These are phyloP conservation scores for Candida sojae DNA, from an alignment of 1,139 yeast genomes.

Conservation along the genomic window DNA sequence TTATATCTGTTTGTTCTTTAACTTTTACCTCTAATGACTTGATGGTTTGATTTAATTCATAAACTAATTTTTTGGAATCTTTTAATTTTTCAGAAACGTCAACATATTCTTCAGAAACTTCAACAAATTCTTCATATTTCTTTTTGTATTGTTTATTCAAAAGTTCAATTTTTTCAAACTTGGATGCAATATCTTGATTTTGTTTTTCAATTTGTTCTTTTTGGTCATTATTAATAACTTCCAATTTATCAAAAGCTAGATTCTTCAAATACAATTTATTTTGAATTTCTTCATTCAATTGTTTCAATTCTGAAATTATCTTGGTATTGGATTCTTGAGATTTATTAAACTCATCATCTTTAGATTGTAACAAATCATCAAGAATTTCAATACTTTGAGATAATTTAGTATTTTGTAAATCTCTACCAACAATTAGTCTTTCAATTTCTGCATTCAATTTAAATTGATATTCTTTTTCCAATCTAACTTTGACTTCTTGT, in stretches of 20 bases:
- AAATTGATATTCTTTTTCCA: conserved; percentile 26
- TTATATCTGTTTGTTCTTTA: not conserved
- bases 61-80: conserved; percentile 5
- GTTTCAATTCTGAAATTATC: conserved; percentile 11
- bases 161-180: not conserved
- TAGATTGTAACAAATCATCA: conserved; percentile 6
- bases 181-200: not conserved
- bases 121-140: conserved; percentile 4
- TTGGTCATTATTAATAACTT: conserved; percentile 4
- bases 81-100: conserved; percentile 9
- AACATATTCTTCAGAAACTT: conserved; percentile 8
- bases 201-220: conserved; percentile 9
- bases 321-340: conserved; percentile 10
- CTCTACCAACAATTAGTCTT: conserved; percentile 27
- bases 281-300: conserved; percentile 5
- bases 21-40: conserved; percentile 8
- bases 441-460: conserved; percentile 33
- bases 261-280: conserved; percentile 6
- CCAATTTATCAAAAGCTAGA: conserved; percentile 5
- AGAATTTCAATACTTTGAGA: conserved; percentile 9
- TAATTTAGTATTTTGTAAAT: conserved; percentile 20
- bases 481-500: conserved; percentile 3
- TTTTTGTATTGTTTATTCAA: conserved; percentile 5
- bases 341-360: conserved; percentile 5
- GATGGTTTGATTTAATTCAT: conserved; percentile 7